Evolutionary conservation across 148 eudicot genomes (phyloP), one percentile per base, ranked within the genome.

Genomic region (Persicaria maculosa): DNA sequence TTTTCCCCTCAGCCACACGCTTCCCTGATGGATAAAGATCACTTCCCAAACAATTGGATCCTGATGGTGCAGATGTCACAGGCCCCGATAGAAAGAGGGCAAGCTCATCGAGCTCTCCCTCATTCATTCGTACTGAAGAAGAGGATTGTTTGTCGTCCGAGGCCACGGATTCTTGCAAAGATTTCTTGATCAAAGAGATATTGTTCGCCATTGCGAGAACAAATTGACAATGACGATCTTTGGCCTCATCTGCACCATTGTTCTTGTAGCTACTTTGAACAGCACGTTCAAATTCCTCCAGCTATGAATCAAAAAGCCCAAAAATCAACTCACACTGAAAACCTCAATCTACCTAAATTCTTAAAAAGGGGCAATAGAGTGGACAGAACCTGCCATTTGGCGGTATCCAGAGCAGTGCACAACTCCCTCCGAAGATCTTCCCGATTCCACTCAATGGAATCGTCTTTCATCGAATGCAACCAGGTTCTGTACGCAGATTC

Each of bases 361-460:
- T 7, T 16, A 55, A 17, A 4, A 58, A n/a, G 10, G 46, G 70
- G 70, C 47, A 62, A 6, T 9, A 16, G 72, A 47, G 12, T 2
- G 73, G 74, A n/a, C 71, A 77, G 65, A 59, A 91, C 97, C 97
- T 91, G 94, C 97, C 97, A 91, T 84, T 86, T 91, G 76, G 97
- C 77, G 36, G 97, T 91, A 59, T 90, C 94, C 40, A 88, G 88
- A 25, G 92, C 84, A 68, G 90, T 84, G 3, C 77, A 83, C 16
- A 91, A 81, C 74, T 91, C 97, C 77, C 94, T 85, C 9, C 80
- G 79, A 77, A 91, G 84, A 58, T 86, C 94, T 69, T 85, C 89
- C 12, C 78, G 20, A 67, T 91, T 79, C 97, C 90, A 84, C 22
- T 46, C 44, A 68, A 80, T 73, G 15, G 88, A 80, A 6, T 82